phyloP scores from a whole-genome alignment of 805 yeast species.

The Lipomyces starkeyi region DNA sequence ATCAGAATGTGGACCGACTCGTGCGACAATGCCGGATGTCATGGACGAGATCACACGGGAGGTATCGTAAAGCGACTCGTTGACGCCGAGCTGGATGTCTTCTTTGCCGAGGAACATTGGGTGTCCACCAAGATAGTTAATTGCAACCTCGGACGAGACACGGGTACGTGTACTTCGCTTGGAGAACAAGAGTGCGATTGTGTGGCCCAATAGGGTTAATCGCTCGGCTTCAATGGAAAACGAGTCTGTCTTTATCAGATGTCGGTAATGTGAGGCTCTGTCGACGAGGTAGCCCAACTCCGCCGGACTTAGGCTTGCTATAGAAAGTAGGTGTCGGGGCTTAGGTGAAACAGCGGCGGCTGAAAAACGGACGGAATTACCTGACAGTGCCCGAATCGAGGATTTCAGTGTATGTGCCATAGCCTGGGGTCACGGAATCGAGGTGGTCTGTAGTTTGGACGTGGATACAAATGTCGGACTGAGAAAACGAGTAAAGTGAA shows the following conservation, averaged over 20 bases:
- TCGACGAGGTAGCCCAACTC: conserved; percentile 76
- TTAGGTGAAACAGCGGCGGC: conserved; percentile 2
- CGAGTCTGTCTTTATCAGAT: conserved; percentile 58
- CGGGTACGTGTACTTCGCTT: conserved; percentile 96
- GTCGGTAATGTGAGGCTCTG: conserved; percentile 70
- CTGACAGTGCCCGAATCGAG: conserved; percentile 17
- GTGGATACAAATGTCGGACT: not conserved
- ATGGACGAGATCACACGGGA: conserved; percentile 88
- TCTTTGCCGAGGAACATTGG: conserved; percentile 97
- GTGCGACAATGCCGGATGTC: conserved; percentile 97
- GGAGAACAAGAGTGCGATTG: conserved; percentile 81
- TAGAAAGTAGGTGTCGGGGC: conserved; percentile 79
- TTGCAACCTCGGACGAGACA: conserved; percentile 93
- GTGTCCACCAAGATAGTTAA: conserved; percentile 88
- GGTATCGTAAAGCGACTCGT: conserved; percentile 89
- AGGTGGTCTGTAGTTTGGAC: conserved; percentile 4
- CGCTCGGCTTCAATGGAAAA: conserved; percentile 50
- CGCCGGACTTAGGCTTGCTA: conserved; percentile 71
- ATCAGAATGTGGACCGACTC: conserved; percentile 85
- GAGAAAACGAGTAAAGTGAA: not conserved
- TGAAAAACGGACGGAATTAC: not conserved
- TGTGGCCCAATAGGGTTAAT: conserved; percentile 73
- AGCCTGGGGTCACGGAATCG: not conserved
- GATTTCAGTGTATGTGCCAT: conserved; percentile 3
- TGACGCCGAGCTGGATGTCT: conserved; percentile 93